phyloP scores from a whole-genome alignment of 2,329 filamentous ascomycete genomes.

The Microcyclospora tardicrescens region DNA sequence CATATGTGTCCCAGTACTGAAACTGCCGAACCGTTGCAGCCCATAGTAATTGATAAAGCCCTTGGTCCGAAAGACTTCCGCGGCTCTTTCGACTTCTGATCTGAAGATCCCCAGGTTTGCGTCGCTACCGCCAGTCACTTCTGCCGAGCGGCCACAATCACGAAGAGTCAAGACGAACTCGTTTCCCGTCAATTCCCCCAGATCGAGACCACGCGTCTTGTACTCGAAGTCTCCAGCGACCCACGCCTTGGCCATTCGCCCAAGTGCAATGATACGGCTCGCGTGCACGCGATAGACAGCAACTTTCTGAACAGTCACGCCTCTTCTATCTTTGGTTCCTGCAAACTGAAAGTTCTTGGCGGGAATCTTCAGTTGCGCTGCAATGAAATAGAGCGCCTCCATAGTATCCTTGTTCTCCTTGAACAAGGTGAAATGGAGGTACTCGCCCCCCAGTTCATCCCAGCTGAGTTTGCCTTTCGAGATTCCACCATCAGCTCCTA shows the following conservation, averaged over 20 bases:
- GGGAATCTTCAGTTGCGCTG: constrained; percentile 56
- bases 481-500: constrained; percentile 7
- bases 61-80: constrained; percentile 54
- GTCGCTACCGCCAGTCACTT: constrained; percentile 11
- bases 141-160: constrained; percentile 55
- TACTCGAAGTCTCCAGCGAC: constrained; percentile 63
- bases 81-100: constrained; percentile 38
- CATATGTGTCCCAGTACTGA: constrained; percentile 70
- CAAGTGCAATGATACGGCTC: constrained; percentile 52
- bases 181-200: constrained; percentile 79
- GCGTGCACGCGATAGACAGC: constrained; percentile 50
- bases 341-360: constrained; percentile 65
- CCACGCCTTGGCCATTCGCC: constrained; percentile 47
- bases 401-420: constrained; percentile 97
- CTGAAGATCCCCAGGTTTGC: constrained; percentile 16
- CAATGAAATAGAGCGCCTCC: constrained; percentile 70
- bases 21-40: constrained; percentile 90
- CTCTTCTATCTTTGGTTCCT: constrained; percentile 82
- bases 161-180: constrained; percentile 88
- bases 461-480: constrained; percentile 39
- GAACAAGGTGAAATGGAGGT: constrained; percentile 82
- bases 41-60: constrained; percentile 98
- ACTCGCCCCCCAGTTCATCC: constrained; percentile 61
- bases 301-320: constrained; percentile 71
- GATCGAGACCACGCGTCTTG: constrained; percentile 54